Evolutionary conservation across 177 flowering plant species (phyloP).

Genomic region (Vitis hybrid): DNA sequence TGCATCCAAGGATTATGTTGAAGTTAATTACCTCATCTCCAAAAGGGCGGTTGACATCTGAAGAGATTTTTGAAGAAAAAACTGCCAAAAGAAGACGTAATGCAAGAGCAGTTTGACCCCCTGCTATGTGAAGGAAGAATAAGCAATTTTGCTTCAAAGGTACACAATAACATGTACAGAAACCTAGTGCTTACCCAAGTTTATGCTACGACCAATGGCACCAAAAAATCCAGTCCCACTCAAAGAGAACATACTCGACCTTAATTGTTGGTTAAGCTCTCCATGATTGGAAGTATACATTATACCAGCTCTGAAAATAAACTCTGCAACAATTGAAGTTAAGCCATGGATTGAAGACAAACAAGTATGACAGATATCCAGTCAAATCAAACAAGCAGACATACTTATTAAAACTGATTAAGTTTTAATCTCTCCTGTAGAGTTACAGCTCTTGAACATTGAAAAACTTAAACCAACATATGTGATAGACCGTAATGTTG

Average conservation of each 20-base stretch:
- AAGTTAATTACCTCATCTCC: slow-evolving; percentile 79
- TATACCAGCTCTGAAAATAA: slow-evolving; percentile 91
- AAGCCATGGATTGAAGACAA: slow-evolving; percentile 25
- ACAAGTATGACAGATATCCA: not conserved
- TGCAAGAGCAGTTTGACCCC: slow-evolving; percentile 95
- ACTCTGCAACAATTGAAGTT: slow-evolving; percentile 61
- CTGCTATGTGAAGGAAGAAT: slow-evolving; percentile 34
- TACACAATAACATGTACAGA: not conserved
- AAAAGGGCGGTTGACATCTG: slow-evolving; percentile 73
- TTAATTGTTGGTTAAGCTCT: slow-evolving; percentile 34
- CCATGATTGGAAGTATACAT: slow-evolving; percentile 61
- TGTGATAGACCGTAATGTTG: no score
- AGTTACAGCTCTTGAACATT: no score
- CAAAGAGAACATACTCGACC: slow-evolving; percentile 74
- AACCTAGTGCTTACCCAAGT: slow-evolving; percentile 54
- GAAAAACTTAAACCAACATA: no score
- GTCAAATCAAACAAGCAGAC: slow-evolving; percentile 1
- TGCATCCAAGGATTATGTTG: no score
- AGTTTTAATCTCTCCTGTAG: no score
- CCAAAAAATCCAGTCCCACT: slow-evolving; percentile 82
- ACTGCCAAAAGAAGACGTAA: slow-evolving; percentile 75
- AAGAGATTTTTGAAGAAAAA: slow-evolving; percentile 84
- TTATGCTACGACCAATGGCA: slow-evolving; percentile 83
- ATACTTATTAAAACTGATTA: not conserved
- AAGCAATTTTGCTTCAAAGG: not conserved